Percentiles rank a stretch among this genome's conserved stretches.
These are phyloP conservation scores for Cladophialophora immunda DNA, from an alignment of 2,329 filamentous ascomycete genomes.

Conservation along the genomic window DNA sequence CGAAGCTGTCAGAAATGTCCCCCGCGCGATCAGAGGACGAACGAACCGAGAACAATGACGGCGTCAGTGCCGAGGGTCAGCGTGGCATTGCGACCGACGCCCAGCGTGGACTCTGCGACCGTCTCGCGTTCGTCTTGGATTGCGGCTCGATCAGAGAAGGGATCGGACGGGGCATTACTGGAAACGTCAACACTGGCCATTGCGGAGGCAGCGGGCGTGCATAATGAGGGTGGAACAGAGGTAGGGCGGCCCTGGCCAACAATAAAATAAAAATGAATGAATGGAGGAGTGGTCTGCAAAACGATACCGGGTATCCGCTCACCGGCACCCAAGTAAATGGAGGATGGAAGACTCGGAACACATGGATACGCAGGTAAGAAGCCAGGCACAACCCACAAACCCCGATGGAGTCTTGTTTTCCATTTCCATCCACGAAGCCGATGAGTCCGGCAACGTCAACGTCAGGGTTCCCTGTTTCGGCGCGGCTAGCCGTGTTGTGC, in stretches of 20 bases:
- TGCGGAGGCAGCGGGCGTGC: slow-evolving; percentile 12
- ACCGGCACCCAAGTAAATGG: neutral
- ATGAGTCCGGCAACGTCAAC: slow-evolving; percentile 4
- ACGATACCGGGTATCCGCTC: neutral
- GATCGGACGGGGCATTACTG: slow-evolving; percentile 19
- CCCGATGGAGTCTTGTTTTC: slow-evolving; percentile 4
- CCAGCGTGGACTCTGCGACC: slow-evolving; percentile 57
- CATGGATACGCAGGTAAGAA: neutral
- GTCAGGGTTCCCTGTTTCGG: slow-evolving; percentile 18
- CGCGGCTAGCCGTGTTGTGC: neutral
- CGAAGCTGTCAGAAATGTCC: slow-evolving; percentile 21
- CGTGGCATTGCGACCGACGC: slow-evolving; percentile 66
- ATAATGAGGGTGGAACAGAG: slow-evolving; percentile 25
- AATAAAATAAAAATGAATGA: slow-evolving; percentile 9
- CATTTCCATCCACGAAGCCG: slow-evolving; percentile 10
- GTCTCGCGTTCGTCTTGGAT: slow-evolving; percentile 44
- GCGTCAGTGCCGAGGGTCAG: slow-evolving; percentile 69
- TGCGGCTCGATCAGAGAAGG: slow-evolving; percentile 32
- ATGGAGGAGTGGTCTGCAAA: slow-evolving; percentile 6
- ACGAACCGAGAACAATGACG: slow-evolving; percentile 64
- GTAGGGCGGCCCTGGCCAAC: neutral
- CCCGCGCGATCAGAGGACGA: neutral
- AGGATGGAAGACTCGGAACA: neutral
- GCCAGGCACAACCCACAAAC: neutral
- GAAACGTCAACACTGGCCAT: slow-evolving; percentile 26